These are phyloP conservation scores for Inga oerstediana DNA, from an alignment of 306 rosid species.

Conservation along the genomic window DNA sequence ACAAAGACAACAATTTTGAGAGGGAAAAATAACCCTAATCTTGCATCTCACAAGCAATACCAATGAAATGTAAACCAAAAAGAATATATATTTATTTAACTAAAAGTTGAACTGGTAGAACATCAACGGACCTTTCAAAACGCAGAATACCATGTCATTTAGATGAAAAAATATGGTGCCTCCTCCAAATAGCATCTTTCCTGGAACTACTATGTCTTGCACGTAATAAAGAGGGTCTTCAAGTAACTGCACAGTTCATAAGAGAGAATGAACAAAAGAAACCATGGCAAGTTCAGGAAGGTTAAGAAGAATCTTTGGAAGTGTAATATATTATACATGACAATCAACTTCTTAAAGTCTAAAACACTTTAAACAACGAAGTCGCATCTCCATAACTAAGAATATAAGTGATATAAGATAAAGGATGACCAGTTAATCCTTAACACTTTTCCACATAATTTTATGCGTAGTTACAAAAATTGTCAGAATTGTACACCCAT, in stretches of 20 bases:
- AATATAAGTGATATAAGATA: neutral
- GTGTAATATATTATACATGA: neutral
- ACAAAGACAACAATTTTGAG: neutral
- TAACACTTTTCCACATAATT: slow-evolving; percentile 91
- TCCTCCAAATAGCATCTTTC: slow-evolving; percentile 75
- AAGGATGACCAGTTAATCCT: slow-evolving; percentile 31
- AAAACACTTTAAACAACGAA: neutral
- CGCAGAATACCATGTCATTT: slow-evolving; percentile 69
- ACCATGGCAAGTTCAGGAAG: slow-evolving; percentile 14
- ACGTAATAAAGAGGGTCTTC: slow-evolving; percentile 72
- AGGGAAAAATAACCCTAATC: neutral
- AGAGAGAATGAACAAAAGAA: neutral
- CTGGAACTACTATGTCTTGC: slow-evolving; percentile 64
- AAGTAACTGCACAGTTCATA: slow-evolving; percentile 53
- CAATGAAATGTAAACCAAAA: neutral
- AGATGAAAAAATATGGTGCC: slow-evolving; percentile 70
- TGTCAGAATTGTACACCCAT: slow-evolving; percentile 93
- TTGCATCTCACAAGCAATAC: neutral
- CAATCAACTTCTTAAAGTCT: neutral
- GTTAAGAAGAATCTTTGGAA: neutral
- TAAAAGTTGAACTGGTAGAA: slow-evolving; percentile 24
- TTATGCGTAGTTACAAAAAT: slow-evolving; percentile 84
- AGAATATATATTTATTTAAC: neutral
- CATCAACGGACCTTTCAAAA: slow-evolving; percentile 62
- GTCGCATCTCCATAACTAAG: neutral